Evolutionary conservation across 176 grass and related monocot genomes (phyloP), one percentile per base, ranked within the genome.

Genomic region (Saccharum spontaneum): DNA sequence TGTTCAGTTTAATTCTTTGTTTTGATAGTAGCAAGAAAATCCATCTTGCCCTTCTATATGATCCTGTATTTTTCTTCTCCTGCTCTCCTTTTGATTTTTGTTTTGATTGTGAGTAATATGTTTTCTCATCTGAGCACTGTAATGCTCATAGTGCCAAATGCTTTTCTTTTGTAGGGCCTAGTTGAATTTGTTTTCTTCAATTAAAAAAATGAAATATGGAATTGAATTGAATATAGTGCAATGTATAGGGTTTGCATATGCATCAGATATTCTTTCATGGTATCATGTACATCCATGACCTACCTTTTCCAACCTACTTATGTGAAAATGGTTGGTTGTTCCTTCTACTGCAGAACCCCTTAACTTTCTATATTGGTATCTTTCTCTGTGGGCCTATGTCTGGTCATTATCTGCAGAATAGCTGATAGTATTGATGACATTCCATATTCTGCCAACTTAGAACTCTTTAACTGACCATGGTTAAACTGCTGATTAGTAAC

Each of bases 21-120:
- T 55, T 68, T 20, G 61, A 68, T 60, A 71, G 60, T 82, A 82
- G 75, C 65, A 57, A 20, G 78, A 41, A 55, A 33, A 87, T 69
- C 80, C 17, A 33, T 3, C 8, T 12, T 23, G 17, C 6, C 41
- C 12, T 79, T 70, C 78, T 22, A 33, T 20, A 72, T 69, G 10
- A 77, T 43, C 18, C 9, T 85, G 69, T 69, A 15, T 65, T 22
- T 69, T 14, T 5, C 36, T 14, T 17, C 22, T 4, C 46, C 11
- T 79, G 40, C 61, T 50, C 54, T 79, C 54, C 30, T n/a, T 44
- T 28, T 28, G 28, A 28, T 28, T 28, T 70, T 74, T 7, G 57
- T 40, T 64, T 69, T 11, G 61, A 41, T 20, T 73, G 18, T 24
- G 31, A 67, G 22, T 36, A 63, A 16, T 48, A 62, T 63, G 40